Conservation (phyloP, 495 filamentous ascomycete species). For the Penicillium riverlandense region DNA sequence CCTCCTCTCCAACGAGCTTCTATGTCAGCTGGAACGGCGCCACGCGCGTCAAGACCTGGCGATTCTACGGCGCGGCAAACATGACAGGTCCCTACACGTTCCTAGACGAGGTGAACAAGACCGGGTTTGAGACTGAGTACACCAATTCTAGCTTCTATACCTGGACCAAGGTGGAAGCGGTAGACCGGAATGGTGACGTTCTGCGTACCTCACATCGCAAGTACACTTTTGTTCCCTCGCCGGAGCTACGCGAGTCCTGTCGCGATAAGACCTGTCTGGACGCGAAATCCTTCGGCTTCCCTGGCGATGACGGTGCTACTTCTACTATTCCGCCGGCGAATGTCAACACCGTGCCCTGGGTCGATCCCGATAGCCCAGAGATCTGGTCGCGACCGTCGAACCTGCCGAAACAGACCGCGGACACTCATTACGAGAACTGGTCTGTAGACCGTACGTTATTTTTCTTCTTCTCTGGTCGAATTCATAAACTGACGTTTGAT, state of each 20-base stretch:
- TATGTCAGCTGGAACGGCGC: slow-evolving; percentile 47
- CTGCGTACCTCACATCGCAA: slow-evolving; percentile 27
- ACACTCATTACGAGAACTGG: too few relatives aligned
- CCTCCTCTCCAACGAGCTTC: slow-evolving; percentile 25
- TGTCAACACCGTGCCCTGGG: slow-evolving; percentile 37
- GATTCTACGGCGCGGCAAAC: slow-evolving; percentile 32
- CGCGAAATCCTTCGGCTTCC: slow-evolving; percentile 25
- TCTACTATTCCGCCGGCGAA: slow-evolving; percentile 27
- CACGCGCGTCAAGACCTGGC: slow-evolving; percentile 35
- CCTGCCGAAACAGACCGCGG: too few relatives aligned
- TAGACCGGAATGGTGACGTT: slow-evolving; percentile 24
- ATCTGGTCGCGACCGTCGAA: slow-evolving; percentile 4
- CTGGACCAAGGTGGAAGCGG: slow-evolving; percentile 30
- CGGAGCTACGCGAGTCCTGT: slow-evolving; percentile 30
- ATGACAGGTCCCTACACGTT: slow-evolving; percentile 22
- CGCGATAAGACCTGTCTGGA: slow-evolving; percentile 24
- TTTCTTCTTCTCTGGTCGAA: too few relatives aligned
- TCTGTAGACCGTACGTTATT: too few relatives aligned
- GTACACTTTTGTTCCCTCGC: slow-evolving; percentile 36
- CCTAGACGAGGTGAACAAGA: slow-evolving; percentile 25
- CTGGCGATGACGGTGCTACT: slow-evolving; percentile 21
- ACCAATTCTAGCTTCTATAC: slow-evolving; percentile 23
- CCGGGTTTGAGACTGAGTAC: slow-evolving; percentile 35
- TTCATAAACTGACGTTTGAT: too few relatives aligned
- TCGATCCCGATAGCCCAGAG: slow-evolving; percentile 24